Base-by-base conservation (phyloP, 441 rosid genomes). In the Populus hybrid region DNA sequence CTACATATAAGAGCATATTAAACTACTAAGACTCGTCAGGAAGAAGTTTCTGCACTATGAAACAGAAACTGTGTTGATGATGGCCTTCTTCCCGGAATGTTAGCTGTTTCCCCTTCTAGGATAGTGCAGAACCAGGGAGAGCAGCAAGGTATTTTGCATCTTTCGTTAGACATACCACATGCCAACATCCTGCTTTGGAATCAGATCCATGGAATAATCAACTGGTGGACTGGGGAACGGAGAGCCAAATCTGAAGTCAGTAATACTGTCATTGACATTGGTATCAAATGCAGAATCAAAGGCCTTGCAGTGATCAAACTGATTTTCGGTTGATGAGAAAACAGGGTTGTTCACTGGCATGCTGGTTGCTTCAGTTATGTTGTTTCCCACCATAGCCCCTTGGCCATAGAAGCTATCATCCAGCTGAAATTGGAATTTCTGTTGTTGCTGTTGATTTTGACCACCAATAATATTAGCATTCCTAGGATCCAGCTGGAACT, bases 111-210 rank as follows among this genome's bases (percentile, higher is more conserved):
- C 35, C 3, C 42, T 40, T 59, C 46, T 21, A 9, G 10, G 19
- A 61, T 34, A 7, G 67, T 28, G 34, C 4, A 40, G 30, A 11
- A 34, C 11, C 57, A 7, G 11, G 61, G 28, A 71, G 61, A 40
- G 35, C 24, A 28, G 35, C 21, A 71, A 35, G 38, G 30, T 42
- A n/a, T 28, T 67, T 67, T 10, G 75, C 69, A 73, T 70, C 30
- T 35, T 78, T 46, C 24, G 32, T 79, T 64, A 83, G 70, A 75
- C 68, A 75, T 75, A 86, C 91, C 91, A 86, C 42, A 77, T 35
- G 38, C 88, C 82, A 19, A 23, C 35, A 67, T 84, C 88, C 75
- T 84, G 91, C 80, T 86, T 86, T 24, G 74, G 78, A 46, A 78
- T 70, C 19, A 80, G 34, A 68, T 82, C 84, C 77, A 84, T 30